Percentiles rank a stretch among this genome's conserved stretches.
Evolutionary conservation across 345 rosid species (phyloP).

Genomic region (Theobroma cacao): DNA sequence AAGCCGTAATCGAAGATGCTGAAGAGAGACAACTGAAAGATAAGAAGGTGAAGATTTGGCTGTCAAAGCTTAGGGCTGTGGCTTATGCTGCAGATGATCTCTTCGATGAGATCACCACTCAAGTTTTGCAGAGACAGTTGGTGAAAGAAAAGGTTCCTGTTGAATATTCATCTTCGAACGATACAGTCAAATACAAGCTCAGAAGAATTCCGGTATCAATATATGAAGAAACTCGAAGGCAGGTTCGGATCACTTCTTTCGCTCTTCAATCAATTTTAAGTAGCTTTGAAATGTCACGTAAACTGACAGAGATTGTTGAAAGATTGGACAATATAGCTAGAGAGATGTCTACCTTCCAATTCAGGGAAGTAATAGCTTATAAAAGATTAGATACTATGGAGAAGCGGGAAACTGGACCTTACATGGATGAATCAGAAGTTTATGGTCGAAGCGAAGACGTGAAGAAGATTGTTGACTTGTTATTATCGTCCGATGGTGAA

Average conservation of each 20-base stretch:
- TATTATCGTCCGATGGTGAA: neutral
- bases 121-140: neutral
- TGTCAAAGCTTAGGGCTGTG: constrained; percentile 14
- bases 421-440: neutral
- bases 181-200: neutral
- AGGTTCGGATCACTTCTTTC: neutral
- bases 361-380: neutral
- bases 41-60: constrained; percentile 18
- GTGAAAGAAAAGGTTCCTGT: neutral
- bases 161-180: too few species aligned
- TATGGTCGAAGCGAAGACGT: constrained; percentile 1
- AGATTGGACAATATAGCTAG: constrained; percentile 11
- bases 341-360: constrained; percentile 5
- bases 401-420: neutral
- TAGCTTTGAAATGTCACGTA: neutral
- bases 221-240: neutral
- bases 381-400: neutral
- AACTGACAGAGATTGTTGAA: neutral
- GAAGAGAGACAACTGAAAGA: constrained; percentile 13
- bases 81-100: constrained; percentile 21
- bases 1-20: constrained; percentile 26
- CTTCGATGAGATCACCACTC: constrained; percentile 7
- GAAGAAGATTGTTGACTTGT: neutral
- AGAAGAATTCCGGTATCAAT: neutral
- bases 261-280: neutral